Evolutionary conservation across 73 alveolate genomes (phyloP), one percentile per base, ranked within the genome.

Genomic region (Paramecium pentaurelia): DNA sequence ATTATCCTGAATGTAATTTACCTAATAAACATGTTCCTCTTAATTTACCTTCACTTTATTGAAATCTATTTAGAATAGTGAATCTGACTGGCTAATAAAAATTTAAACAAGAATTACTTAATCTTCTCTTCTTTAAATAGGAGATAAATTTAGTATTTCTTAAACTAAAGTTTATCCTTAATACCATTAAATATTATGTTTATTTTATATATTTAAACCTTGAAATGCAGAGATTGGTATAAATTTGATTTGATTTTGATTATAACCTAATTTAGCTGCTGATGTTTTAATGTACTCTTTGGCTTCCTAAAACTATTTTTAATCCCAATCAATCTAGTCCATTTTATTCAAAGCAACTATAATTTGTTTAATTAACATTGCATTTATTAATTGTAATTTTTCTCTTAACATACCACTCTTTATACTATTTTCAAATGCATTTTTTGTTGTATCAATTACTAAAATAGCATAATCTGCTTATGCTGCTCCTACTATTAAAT

Each of bases 401-500:
- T 86, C 93, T 45, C 70, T 58, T n/a, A 75, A 22, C 27, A 47
- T 4, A 47, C 86, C 86, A n/a, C 71, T 75, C 44, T 86, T 75
- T 22, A 86, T 58, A 54, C 93, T 75, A 60, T 51, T 60, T 28
- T 86, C 93, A 18, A 86, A 86, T 22, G 93, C 93, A 60, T 86
- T 37, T n/a, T 34, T 20, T 38, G 70, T 37, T 16, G 58, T 86
- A 60, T 86, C 93, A 34, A 86, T 49, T 2, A 60, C 86, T 16
- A 86, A n/a, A 6, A 86, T 60, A n/a, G 93, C 93, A 60, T 86
- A 86, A 9, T 86, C 93, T 60, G 93, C 93, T 68, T 96, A 88
- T 6, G 98, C 93, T 2, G 99, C 99, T 6, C 99, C 99, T 30
- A 98, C 92, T 49, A 98, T 97, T 99, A 98, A 98, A 93, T 96